Conservation (phyloP, 192 early-diverging fungal genomes). For the Chytriomyces hyalinus region DNA sequence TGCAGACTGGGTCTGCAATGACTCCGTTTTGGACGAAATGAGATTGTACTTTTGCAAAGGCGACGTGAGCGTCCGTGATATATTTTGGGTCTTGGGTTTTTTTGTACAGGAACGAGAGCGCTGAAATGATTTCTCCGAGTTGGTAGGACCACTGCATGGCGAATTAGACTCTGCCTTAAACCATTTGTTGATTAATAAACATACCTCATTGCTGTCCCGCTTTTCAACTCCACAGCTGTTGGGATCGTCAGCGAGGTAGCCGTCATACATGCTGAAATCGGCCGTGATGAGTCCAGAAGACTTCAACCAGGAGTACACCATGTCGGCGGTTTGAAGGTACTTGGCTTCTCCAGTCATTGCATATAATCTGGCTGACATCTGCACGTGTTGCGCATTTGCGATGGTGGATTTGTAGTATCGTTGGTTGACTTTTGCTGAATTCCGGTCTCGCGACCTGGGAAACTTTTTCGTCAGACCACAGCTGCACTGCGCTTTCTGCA, state of each 20-base stretch:
- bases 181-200: no score
- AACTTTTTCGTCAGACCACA: no score
- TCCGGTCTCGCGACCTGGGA: conserved; percentile 33
- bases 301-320: conserved; percentile 45
- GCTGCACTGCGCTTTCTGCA: no score
- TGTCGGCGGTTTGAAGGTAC: conserved; percentile 34
- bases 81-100: conserved; percentile 11
- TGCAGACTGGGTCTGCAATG: neutral
- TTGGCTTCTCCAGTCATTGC: conserved; percentile 30
- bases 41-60: neutral
- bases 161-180: neutral
- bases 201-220: no score
- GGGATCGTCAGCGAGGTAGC: neutral
- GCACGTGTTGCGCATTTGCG: conserved; percentile 42
- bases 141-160: conserved; percentile 2
- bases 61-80: neutral
- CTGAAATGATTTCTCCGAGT: conserved; percentile 10
- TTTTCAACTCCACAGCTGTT: neutral
- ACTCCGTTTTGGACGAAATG: neutral
- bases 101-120: conserved; percentile 10
- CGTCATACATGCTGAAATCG: conserved; percentile 9
- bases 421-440: neutral
- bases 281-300: neutral
- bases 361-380: conserved; percentile 39
- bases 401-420: conserved; percentile 48